Base-by-base conservation (phyloP, 2,329 filamentous ascomycete species). In the Talaromyces albobiverticillius region DNA sequence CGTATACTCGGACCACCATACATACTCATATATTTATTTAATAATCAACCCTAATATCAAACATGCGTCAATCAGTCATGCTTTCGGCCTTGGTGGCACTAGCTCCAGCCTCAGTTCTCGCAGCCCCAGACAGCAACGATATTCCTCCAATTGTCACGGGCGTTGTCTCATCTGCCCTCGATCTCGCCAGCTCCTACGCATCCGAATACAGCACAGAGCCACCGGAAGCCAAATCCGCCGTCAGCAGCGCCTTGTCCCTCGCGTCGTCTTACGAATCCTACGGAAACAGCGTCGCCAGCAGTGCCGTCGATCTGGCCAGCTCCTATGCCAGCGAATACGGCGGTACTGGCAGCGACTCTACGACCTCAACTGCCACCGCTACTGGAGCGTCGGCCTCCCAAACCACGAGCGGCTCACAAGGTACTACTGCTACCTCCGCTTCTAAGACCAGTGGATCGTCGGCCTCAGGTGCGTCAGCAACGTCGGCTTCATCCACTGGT, bases 121-220 rank as follows among this genome's bases (percentile, higher is more conserved):
- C 45, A 18, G 13, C 34, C 14, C 51, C 51, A 36, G 18, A 46
- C 20, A 25, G 16, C 22, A 52, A 45, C 22, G 53, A 55, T 2
- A 36, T 55, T 11, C 53, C 53, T 16, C 53, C 53, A 23, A 32
- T 41, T 3, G 34, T 51, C 18, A 36, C 32, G 6, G 41, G 41
- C 10, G 43, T 55, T 29, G 53, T 51, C 14, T 46, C 42, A n/a
- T 55, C 53, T 31, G 53, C 53, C 8, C 14, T 55, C 20, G 36
- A 16, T 25, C 48, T 55, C 10, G 53, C 53, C 14, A 47, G 38
- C 16, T 55, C 53, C 9, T 55, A 55, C 29, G 53, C 47, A n/a
- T 55, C 53, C 8, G 53, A 55, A 47, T 55, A 55, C 36, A 51
- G 40, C 20, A 55, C 53, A 14, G 51, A 51, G 10, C 53, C 53